Percentiles rank a stretch among this genome's conserved stretches.
Conservation (phyloP, 2,329 filamentous ascomycete genomes). For the Albifimbria verrucaria region DNA sequence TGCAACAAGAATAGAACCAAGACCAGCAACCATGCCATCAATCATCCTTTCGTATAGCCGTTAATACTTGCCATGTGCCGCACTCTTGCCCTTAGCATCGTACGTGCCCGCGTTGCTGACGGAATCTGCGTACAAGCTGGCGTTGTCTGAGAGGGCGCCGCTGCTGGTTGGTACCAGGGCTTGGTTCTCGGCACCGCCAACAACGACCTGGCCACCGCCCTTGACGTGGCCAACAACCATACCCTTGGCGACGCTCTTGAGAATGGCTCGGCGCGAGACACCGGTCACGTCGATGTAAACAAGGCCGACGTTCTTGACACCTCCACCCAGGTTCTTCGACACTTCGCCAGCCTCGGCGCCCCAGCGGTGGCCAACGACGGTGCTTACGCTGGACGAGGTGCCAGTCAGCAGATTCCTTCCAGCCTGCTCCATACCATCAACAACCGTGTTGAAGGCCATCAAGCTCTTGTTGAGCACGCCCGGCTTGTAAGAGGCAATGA, state of each 20-base stretch:
- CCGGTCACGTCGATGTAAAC: constrained; percentile 97
- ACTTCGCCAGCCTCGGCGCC: constrained; percentile 80
- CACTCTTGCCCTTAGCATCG: constrained; percentile 28
- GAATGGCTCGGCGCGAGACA: constrained; percentile 81
- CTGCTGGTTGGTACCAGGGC: constrained; percentile 19
- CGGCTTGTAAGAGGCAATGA: constrained; percentile 70
- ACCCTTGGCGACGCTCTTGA: constrained; percentile 94
- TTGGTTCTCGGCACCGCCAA: constrained; percentile 59
- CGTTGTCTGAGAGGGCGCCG: constrained; percentile 14
- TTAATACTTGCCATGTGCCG: constrained; percentile 17
- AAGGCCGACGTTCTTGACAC: constrained; percentile 92
- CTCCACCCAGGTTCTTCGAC: constrained; percentile 71
- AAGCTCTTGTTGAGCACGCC: constrained; percentile 92
- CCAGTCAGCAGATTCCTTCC: constrained; percentile 74
- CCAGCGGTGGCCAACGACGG: constrained; percentile 85
- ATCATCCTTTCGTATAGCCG: neutral
- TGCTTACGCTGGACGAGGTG: constrained; percentile 74
- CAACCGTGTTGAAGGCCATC: constrained; percentile 93
- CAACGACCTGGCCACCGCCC: constrained; percentile 69
- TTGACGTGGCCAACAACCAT: constrained; percentile 86
- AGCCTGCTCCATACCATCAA: constrained; percentile 88
- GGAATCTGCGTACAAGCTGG: constrained; percentile 23
- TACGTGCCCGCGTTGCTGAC: constrained; percentile 22
- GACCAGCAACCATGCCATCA: neutral
- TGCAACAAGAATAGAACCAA: neutral